A percentile compares a stretch with the other conserved stretches of the same genome.
Evolutionary conservation across 2,329 filamentous ascomycete genomes (phyloP).

Genomic region (Colletotrichum scovillei): DNA sequence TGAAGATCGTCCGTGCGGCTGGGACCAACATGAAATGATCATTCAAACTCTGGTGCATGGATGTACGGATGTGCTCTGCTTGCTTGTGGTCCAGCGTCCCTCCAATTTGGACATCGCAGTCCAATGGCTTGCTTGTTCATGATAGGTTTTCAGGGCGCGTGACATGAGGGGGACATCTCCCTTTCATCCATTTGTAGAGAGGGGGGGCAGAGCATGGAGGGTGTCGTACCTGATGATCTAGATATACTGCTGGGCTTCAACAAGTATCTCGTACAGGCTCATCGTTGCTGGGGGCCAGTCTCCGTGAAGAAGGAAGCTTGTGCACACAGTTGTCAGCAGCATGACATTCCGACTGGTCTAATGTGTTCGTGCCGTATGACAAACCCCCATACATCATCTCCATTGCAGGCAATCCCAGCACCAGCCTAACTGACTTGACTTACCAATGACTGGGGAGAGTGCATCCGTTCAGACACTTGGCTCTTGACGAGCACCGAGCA

Average conservation of each 20-base stretch:
- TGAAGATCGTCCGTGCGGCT: conserved; percentile 22
- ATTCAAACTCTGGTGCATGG: background rate
- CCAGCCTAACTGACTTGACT: background rate
- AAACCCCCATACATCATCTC: background rate
- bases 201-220: background rate
- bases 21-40: background rate
- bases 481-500: background rate
- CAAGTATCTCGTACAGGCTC: background rate
- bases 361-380: background rate
- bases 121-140: background rate
- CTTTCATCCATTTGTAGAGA: background rate
- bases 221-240: background rate
- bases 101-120: background rate
- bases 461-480: background rate
- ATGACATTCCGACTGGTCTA: background rate
- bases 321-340: background rate
- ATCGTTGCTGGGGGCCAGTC: background rate
- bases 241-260: background rate
- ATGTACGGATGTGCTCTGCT: background rate
- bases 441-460: background rate
- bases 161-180: background rate
- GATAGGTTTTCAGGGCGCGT: background rate
- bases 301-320: background rate
- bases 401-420: background rate
- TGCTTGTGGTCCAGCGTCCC: background rate